Conservation (phyloP, 371 early-diverging fungal species). For the Lichtheimia corymbifera region DNA sequence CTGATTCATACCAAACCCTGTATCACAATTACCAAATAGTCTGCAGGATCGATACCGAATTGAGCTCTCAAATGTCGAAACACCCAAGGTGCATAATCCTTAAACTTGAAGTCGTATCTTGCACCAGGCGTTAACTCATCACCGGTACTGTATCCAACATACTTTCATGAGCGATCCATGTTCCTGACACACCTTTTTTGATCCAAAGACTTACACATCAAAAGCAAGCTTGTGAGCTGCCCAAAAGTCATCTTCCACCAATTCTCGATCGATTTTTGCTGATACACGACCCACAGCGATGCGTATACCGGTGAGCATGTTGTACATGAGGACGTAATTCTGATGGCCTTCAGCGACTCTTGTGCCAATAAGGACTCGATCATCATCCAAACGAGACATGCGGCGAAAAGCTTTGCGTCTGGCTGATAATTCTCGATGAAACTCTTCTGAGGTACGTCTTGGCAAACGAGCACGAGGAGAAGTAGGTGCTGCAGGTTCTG, state of each 20-base stretch:
- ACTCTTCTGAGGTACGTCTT: conserved; percentile 21
- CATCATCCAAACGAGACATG: conserved; percentile 43
- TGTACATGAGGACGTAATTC: conserved; percentile 91
- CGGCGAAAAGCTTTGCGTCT: conserved; percentile 35
- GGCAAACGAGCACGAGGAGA: conserved; percentile 1
- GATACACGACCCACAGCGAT: conserved; percentile 79
- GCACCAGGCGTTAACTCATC: conserved; percentile 92
- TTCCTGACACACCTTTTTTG: conserved; percentile 78
- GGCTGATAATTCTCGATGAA: conserved; percentile 27
- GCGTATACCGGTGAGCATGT: conserved; percentile 95
- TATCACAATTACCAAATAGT: conserved; percentile 69
- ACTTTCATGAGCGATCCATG: conserved; percentile 69
- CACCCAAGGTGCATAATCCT: conserved; percentile 97
- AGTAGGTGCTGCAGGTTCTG: conserved; percentile 16
- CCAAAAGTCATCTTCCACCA: conserved; percentile 78
- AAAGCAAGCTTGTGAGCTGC: conserved; percentile 92
- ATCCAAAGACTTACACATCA: conserved; percentile 87
- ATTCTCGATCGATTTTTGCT: conserved; percentile 77
- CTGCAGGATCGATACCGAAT: conserved; percentile 90
- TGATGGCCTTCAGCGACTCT: conserved; percentile 68
- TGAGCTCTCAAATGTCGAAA: conserved; percentile 85
- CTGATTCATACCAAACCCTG: conserved; percentile 51
- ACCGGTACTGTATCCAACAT: conserved; percentile 61
- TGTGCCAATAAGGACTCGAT: conserved; percentile 63
- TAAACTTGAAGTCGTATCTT: conserved; percentile 97